phyloP scores from a whole-genome alignment of 1,284 basidiomycete genomes.

The Pseudozyma thailandica region DNA sequence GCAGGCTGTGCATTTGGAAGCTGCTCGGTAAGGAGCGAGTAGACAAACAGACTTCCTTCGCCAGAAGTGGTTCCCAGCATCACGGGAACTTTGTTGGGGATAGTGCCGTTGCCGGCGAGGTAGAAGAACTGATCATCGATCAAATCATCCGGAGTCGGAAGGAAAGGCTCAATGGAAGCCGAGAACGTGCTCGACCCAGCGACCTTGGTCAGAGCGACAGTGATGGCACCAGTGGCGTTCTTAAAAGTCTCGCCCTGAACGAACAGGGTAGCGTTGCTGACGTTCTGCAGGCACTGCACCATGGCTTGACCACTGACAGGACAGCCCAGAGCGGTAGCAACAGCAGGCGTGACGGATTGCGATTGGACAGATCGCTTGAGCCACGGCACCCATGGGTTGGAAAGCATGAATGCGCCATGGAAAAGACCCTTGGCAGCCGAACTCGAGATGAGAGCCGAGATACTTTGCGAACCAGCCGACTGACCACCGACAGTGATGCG shows the following conservation, averaged over 20 bases:
- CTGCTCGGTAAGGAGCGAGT: constrained; percentile 18
- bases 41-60: constrained; percentile 37
- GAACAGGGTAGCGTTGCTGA: constrained; percentile 17
- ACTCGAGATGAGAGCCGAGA: constrained; percentile 29
- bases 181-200: constrained; percentile 4
- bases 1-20: constrained; percentile 20
- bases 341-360: constrained; percentile 24
- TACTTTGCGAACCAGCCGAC: constrained; percentile 77
- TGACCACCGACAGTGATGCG: constrained; percentile 87
- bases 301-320: constrained; percentile 16
- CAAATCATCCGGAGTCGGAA: constrained; percentile 33
- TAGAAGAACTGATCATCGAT: constrained; percentile 47
- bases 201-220: constrained; percentile 9
- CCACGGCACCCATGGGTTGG: constrained; percentile 46
- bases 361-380: constrained; percentile 22
- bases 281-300: constrained; percentile 43
- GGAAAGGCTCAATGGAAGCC: constrained; percentile 34
- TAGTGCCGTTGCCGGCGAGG: constrained; percentile 40
- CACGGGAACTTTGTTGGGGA: constrained; percentile 41
- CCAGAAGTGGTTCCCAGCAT: constrained; percentile 34
- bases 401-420: constrained; percentile 32
- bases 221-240: constrained; percentile 25
- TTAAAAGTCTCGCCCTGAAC: constrained; percentile 24
- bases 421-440: constrained; percentile 27
- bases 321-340: constrained; percentile 21